Evolutionary conservation across 495 filamentous ascomycete genomes (phyloP).

Genomic region (Penicillium daleae): DNA sequence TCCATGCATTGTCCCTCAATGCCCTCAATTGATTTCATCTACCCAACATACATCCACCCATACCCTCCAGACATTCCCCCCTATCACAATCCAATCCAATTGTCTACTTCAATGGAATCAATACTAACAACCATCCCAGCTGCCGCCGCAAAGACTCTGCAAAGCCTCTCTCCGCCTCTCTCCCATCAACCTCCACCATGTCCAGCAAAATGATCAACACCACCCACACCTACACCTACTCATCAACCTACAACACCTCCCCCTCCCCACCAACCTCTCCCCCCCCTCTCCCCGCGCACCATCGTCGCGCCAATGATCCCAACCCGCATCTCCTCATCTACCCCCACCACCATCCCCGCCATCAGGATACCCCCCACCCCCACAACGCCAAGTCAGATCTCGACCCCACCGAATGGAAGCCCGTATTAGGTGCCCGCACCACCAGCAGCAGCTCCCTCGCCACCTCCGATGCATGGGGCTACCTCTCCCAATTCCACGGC

Average conservation of each 20-base stretch:
- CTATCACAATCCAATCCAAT: conserved; percentile 13
- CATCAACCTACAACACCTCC: conserved; percentile 11
- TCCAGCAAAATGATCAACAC: neutral
- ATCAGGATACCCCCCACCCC: conserved; percentile 48
- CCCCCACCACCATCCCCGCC: conserved; percentile 27
- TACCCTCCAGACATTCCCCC: conserved; percentile 7
- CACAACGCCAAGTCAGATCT: conserved; percentile 54
- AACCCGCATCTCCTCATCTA: conserved; percentile 32
- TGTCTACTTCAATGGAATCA: too few species aligned
- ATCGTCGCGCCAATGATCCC: conserved; percentile 52
- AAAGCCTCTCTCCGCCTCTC: conserved; percentile 51
- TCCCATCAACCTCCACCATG: conserved; percentile 32
- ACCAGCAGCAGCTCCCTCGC: conserved; percentile 27
- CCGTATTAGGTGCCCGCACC: conserved; percentile 41
- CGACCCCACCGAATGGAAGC: conserved; percentile 63
- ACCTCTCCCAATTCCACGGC: conserved; percentile 54
- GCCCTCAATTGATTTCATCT: neutral
- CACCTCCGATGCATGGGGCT: conserved; percentile 53
- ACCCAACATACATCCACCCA: conserved; percentile 10
- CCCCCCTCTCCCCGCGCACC: conserved; percentile 43
- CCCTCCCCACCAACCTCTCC: conserved; percentile 39
- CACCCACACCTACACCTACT: neutral
- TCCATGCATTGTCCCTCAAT: neutral
- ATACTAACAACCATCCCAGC: conserved; percentile 29
- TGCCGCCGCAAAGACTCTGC: conserved; percentile 57